Evolutionary conservation across 768 basidiomycete species (phyloP), one percentile per base, ranked within the genome.

Genomic region (Cyclocybe cylindracea): DNA sequence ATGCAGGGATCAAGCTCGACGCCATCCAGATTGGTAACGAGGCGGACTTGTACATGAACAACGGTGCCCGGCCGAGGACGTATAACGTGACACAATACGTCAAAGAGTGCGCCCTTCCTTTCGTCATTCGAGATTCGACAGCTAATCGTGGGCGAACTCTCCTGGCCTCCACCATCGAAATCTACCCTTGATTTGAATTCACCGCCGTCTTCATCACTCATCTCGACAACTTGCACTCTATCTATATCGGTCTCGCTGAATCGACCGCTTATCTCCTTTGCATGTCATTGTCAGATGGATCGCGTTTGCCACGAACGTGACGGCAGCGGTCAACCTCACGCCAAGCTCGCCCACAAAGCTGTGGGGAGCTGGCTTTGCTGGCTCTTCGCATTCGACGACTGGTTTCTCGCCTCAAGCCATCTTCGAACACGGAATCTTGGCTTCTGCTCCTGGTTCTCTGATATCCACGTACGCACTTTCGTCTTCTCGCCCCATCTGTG

Each of bases 1-100:
- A 59, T 39, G 69, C 76, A 0, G 70, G 74, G 10, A 77, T 85
- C 37, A 68, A 66, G 1, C 71, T 85, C 14, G 82, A 84, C 48
- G 74, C 76, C n/a, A 70, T 86, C 48, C 82, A 86, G 58, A 74
- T 83, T 41, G 84, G 84, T 9, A 85, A 87, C 45, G 83, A 86
- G 65, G 70, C 83, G 0, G 82, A 86, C 61, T 61, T 85, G 9
- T 86, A 84, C 62, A 39, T 35, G 14, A 67, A 66, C 48, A 80
- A 82, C 50, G 78, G 77, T 2, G 61, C 67, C 10, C 70, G 83
- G 44, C 46, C 70, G 9, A 53, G 29, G 10, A 48, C 62, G 29
- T 64, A 76, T 57, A 77, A 62, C 43, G 62, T 74, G 18, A 56
- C 65, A 5, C 66, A 79, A 62, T 84, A 83, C 57, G 74, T 80